phyloP scores from a whole-genome alignment of 164 flowering plant genomes.

The Euptelea pleiosperma region DNA sequence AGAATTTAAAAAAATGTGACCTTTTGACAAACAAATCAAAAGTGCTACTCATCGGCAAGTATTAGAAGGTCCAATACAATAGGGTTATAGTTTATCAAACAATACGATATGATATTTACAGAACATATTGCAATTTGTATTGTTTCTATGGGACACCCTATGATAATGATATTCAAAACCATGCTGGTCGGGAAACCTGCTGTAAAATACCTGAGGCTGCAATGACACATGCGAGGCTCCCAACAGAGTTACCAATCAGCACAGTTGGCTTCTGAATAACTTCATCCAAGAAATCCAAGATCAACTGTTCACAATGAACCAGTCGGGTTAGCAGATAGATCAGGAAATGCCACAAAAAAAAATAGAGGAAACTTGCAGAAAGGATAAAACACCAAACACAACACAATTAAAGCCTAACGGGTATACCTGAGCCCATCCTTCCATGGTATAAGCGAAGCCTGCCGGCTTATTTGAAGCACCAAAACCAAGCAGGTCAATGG shows the following conservation, averaged over 20 bases:
- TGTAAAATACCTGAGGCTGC: conserved; percentile 70
- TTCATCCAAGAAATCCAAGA: conserved; percentile 75
- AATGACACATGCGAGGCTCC: conserved; percentile 94
- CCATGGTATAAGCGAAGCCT: conserved; percentile 78
- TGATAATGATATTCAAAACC: neutral
- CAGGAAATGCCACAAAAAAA: no score
- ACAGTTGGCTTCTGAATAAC: conserved; percentile 74
- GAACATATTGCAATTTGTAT: neutral
- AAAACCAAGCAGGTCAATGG: conserved; percentile 84
- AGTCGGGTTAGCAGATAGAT: neutral
- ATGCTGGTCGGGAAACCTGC: neutral
- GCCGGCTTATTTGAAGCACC: conserved; percentile 90
- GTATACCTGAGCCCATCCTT: conserved; percentile 79
- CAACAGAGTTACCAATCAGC: conserved; percentile 83
- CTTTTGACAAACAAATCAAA: no score
- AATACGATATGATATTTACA: no score
- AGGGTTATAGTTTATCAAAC: no score
- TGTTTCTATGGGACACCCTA: no score
- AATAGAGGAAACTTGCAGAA: neutral
- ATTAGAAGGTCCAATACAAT: no score
- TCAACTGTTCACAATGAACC: conserved; percentile 43
- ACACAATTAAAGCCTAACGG: neutral
- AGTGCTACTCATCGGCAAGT: no score
- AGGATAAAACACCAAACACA: neutral
- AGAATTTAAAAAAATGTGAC: no score